Base-by-base conservation (phyloP, 306 rosid species). In the Castanospermum australe region DNA sequence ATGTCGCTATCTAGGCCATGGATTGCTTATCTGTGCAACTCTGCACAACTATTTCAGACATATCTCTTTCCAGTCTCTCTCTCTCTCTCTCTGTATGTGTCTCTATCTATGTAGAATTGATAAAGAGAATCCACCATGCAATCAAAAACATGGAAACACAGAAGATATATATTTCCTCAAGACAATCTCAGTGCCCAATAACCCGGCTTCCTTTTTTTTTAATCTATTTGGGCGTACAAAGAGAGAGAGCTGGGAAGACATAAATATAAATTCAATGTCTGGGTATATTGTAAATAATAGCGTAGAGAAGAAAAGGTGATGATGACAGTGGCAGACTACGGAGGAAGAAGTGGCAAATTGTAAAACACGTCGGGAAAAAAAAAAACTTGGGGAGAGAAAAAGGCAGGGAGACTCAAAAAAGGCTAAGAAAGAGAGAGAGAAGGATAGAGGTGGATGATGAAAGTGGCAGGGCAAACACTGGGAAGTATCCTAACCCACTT, bases 1-100 rank as follows among this genome's bases (percentile, higher is more conserved):
- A 83, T 48, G 92, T 90, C 93, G 81, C 93, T 90, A 76, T 89
- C 95, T 77, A 81, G 83, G 77, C 84, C 88, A 81, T 81, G 86
- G 87, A 81, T 88, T 90, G 84, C 87, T 85, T 85, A 66, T 82
- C 87, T 86, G 88, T n/a, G 69, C 83, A 77, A 83, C 82, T 85
- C 90, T 88, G 91, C 76, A 80, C 41, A 55, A 80, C 73, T 68
- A 79, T 73, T 71, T 47, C 85, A 81, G 63, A 78, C 47, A 50
- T 64, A 74, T 79, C 69, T n/a, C 68, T 88, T 21, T 81, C 59
- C 13, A 59, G 8, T 33, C 30, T 62, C 83, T 66, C 55, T 76
- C 61, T n/a, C n/a, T n/a, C n/a, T n/a, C n/a, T 61, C 10, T 75
- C 5, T 71, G n/a, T n/a, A n/a, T n/a, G 13, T 57, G 77, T 80